Evolutionary conservation across 257 asterid species (phyloP).

Genomic region (Nicotiana tabacum): DNA sequence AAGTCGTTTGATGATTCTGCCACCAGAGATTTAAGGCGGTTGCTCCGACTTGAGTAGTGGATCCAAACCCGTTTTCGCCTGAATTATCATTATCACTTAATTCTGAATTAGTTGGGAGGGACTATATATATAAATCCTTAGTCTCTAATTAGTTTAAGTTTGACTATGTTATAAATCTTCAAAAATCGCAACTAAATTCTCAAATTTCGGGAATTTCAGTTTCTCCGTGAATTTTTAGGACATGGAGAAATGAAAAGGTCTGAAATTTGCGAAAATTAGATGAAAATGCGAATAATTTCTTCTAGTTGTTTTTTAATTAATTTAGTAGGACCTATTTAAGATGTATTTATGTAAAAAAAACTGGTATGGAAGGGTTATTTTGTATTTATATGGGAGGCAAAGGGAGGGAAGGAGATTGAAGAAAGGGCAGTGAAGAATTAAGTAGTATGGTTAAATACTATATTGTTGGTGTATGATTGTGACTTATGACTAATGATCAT

Average conservation of each 20-base stretch:
- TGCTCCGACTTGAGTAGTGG: slow-evolving; percentile 32
- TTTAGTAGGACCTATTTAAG: not conserved
- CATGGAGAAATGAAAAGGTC: slow-evolving; percentile 16
- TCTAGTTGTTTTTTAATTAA: not conserved
- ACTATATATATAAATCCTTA: not conserved
- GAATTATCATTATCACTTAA: not conserved
- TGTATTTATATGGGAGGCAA: not conserved
- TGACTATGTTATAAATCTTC: not conserved
- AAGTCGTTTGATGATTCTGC: slow-evolving; percentile 47
- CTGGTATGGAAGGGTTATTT: not conserved
- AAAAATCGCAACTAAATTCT: not conserved
- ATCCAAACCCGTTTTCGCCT: not conserved
- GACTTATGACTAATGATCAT: not conserved
- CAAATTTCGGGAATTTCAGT: not conserved
- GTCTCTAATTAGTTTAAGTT: slow-evolving; percentile 3
- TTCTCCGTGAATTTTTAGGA: slow-evolving; percentile 24
- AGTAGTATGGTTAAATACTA: not conserved
- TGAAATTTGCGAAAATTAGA: slow-evolving; percentile 14
- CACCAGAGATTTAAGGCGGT: slow-evolving; percentile 36
- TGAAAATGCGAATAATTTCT: slow-evolving; percentile 12
- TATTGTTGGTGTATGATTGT: not conserved
- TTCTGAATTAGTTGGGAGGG: not conserved
- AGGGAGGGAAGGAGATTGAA: not conserved
- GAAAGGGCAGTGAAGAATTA: not conserved
- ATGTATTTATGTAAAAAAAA: not conserved